These are phyloP conservation scores for Fusarium redolens DNA, from an alignment of 2,329 filamentous ascomycete species.

Conservation along the genomic window DNA sequence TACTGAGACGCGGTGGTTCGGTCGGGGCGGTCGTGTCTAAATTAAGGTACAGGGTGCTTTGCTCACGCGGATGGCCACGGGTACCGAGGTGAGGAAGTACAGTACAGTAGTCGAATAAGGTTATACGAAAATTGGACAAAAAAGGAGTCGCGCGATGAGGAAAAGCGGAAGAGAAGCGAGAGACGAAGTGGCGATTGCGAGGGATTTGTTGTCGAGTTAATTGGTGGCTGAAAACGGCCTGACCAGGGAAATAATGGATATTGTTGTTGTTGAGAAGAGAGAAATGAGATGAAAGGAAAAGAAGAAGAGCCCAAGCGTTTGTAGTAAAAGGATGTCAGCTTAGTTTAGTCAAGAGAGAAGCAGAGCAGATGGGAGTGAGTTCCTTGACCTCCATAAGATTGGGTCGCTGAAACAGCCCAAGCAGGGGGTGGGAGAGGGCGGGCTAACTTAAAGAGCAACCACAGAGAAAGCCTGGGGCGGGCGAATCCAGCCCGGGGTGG, in stretches of 20 bases:
- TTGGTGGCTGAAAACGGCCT: conserved; percentile 28
- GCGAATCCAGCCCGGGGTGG: conserved; percentile 20
- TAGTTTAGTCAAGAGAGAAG: conserved; percentile 11
- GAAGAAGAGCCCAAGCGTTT: conserved; percentile 28
- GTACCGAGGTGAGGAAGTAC: not conserved
- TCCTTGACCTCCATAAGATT: conserved; percentile 8
- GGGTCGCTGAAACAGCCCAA: conserved; percentile 32
- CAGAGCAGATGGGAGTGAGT: not conserved
- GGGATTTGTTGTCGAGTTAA: conserved; percentile 3
- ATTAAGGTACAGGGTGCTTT: conserved; percentile 6
- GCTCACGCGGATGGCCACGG: conserved; percentile 25
- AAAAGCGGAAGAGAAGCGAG: conserved; percentile 28
- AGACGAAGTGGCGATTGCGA: conserved; percentile 30
- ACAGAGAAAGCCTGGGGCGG: conserved; percentile 4
- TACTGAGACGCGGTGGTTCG: conserved; percentile 21
- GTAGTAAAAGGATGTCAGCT: conserved; percentile 35
- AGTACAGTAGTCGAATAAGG: conserved; percentile 8
- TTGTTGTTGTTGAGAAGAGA: conserved; percentile 27
- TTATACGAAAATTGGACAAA: conserved; percentile 22
- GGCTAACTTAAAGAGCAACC: conserved; percentile 11
- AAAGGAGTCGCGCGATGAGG: conserved; percentile 25
- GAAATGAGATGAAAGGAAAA: conserved; percentile 34
- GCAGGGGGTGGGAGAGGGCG: conserved; percentile 9
- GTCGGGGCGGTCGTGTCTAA: conserved; percentile 28
- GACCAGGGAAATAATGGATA: conserved; percentile 17